These are phyloP conservation scores for Monosporascus ibericus DNA, from an alignment of 2,329 filamentous ascomycete genomes.

Conservation along the genomic window DNA sequence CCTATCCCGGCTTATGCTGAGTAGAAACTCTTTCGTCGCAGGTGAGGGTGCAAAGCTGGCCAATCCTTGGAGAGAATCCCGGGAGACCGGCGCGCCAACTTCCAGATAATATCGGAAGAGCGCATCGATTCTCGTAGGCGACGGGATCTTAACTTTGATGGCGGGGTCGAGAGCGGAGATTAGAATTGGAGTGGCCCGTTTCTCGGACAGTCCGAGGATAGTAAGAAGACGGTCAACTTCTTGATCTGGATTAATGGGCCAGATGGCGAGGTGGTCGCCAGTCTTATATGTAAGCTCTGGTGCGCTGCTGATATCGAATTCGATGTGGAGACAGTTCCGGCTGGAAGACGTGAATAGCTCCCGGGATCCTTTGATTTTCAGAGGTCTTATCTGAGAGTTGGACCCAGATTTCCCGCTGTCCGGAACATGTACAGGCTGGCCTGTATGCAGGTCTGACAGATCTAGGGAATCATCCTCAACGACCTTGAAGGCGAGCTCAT, in stretches of 20 bases:
- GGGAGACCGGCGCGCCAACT: constrained; percentile 34
- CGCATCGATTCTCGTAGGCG: constrained; percentile 26
- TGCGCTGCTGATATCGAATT: constrained; percentile 28
- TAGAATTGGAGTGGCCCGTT: constrained; percentile 17
- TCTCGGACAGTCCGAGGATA: constrained; percentile 19
- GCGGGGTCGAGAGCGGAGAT: constrained; percentile 11
- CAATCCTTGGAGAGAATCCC: constrained; percentile 30
- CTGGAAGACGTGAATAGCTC: constrained; percentile 17
- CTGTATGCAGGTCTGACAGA: constrained; percentile 13
- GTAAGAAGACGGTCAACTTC: constrained; percentile 26
- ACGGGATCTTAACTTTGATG: constrained; percentile 20
- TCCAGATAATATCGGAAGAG: constrained; percentile 38
- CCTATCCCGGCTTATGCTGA: constrained; percentile 25
- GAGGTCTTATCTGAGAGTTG: constrained; percentile 11
- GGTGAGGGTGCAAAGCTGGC: constrained; percentile 32
- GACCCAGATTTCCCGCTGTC: constrained; percentile 2
- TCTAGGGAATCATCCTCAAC: constrained; percentile 13
- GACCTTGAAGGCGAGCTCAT: constrained; percentile 16
- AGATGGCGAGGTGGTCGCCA: constrained; percentile 35
- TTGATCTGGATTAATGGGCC: constrained; percentile 30
- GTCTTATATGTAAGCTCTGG: constrained; percentile 29
- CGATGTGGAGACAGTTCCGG: constrained; percentile 31
- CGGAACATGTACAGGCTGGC: constrained; percentile 9
- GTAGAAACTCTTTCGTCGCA: constrained; percentile 24
- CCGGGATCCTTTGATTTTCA: constrained; percentile 10